Percentiles rank a stretch among this genome's conserved stretches.
Evolutionary conservation across 2,329 filamentous ascomycete species (phyloP).

Genomic region (Colletotrichum liriopes): DNA sequence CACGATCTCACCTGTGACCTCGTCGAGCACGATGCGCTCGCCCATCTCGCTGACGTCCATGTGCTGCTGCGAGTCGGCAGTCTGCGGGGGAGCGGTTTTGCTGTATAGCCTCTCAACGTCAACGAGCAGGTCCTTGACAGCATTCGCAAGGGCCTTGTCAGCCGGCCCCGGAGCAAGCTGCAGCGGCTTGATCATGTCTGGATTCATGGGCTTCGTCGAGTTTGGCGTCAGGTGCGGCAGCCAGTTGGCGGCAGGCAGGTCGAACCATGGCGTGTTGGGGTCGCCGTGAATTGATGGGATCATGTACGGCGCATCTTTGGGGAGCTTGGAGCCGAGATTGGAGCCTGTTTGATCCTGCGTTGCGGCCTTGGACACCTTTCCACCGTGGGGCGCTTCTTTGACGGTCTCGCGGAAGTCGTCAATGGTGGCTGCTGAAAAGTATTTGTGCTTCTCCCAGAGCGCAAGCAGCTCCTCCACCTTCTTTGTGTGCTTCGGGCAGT

Average conservation of each 20-base stretch:
- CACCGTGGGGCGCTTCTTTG: conserved; percentile 54
- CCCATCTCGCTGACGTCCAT: conserved; percentile 84
- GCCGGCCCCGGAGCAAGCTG: conserved; percentile 79
- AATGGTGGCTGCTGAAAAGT: conserved; percentile 71
- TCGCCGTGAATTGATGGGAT: conserved; percentile 87
- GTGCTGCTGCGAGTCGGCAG: conserved; percentile 60
- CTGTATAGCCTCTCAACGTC: conserved; percentile 80
- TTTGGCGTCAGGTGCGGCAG: conserved; percentile 85
- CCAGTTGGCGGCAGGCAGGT: conserved; percentile 86
- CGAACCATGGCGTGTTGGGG: conserved; percentile 80
- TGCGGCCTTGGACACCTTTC: conserved; percentile 3
- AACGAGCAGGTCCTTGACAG: conserved; percentile 79
- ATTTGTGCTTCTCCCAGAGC: conserved; percentile 79
- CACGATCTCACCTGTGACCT: conserved; percentile 75
- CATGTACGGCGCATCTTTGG: conserved; percentile 74
- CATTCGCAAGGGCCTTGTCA: conserved; percentile 74
- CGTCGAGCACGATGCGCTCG: conserved; percentile 76
- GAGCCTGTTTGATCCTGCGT: conserved; percentile 42
- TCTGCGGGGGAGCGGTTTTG: conserved; percentile 59
- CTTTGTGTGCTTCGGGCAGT: conserved; percentile 75
- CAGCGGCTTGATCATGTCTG: conserved; percentile 79
- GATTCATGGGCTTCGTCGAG: conserved; percentile 81
- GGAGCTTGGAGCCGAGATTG: conserved; percentile 44
- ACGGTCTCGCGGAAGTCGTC: conserved; percentile 73
- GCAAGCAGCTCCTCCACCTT: conserved; percentile 77